Percentiles rank a stretch among this genome's conserved stretches.
These are phyloP conservation scores for Fremontodendron californicum DNA, from an alignment of 345 rosid genomes.

Conservation along the genomic window DNA sequence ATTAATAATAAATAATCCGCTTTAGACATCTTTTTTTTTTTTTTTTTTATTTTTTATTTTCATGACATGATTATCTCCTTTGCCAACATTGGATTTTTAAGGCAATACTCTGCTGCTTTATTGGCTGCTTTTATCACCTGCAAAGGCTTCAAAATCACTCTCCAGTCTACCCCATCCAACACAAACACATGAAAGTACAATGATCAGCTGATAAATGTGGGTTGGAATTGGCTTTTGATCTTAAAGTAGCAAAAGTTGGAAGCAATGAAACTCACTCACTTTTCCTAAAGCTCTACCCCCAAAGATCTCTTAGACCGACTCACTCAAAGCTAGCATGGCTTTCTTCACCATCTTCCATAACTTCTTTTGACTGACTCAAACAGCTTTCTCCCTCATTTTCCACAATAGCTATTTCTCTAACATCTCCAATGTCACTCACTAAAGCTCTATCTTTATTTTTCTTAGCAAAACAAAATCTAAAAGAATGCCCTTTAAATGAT, in stretches of 20 bases:
- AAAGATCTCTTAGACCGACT: constrained; percentile 21
- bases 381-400: constrained; percentile 20
- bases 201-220: constrained; percentile 1
- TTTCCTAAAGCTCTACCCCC: constrained; percentile 25
- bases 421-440: constrained; percentile 8
- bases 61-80: constrained; percentile 31
- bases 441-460: no score
- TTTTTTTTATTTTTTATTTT: no score
- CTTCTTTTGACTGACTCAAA: constrained; percentile 49
- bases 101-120: constrained; percentile 22
- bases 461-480: no score
- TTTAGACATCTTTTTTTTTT: not conserved
- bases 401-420: constrained; percentile 19
- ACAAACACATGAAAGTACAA: constrained; percentile 10
- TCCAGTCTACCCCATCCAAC: not conserved
- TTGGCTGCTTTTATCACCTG: constrained; percentile 17
- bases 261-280: constrained; percentile 23
- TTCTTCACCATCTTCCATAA: constrained; percentile 29
- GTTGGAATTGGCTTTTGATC: constrained; percentile 32
- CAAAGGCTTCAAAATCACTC: constrained; percentile 19
- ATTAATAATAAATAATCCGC: constrained; percentile 1
- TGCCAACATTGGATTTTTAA: constrained; percentile 28
- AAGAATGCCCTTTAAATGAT: no score
- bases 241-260: constrained; percentile 33
- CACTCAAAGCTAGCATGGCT: constrained; percentile 23